Conservation (phyloP, 2,329 filamentous ascomycete species). For the Graphilbum sp. region DNA sequence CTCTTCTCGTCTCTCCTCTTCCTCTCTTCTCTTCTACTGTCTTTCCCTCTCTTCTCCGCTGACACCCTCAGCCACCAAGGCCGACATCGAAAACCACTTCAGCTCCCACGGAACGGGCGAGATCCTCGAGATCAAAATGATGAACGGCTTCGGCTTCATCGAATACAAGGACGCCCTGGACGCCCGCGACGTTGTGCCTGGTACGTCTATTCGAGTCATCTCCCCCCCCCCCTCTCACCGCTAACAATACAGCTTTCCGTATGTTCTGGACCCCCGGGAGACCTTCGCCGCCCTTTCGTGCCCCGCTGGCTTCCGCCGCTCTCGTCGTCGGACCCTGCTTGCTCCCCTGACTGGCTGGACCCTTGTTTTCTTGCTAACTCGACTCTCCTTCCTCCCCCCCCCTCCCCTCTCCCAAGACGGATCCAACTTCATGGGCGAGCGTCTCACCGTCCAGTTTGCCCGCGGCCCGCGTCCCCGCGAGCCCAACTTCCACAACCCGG, state of each 20-base stretch:
- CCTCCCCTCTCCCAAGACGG: constrained; percentile 51
- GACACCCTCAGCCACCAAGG: constrained; percentile 62
- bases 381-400: constrained; percentile 11
- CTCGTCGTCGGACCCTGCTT: not conserved
- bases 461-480: constrained; percentile 48
- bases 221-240: too few relatives aligned
- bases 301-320: not conserved
- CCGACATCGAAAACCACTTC: constrained; percentile 93
- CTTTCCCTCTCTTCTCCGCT: too few relatives aligned
- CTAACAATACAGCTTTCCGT: constrained; percentile 11
- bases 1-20: too few relatives aligned
- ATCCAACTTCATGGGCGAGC: constrained; percentile 94
- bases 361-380: constrained; percentile 7
- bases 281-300: too few relatives aligned
- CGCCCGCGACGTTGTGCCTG: constrained; percentile 93
- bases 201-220: too few relatives aligned
- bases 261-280: constrained; percentile 1
- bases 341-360: not conserved
- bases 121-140: constrained; percentile 97
- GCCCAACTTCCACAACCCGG: constrained; percentile 34
- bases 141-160: constrained; percentile 99
- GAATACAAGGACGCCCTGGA: constrained; percentile 99
- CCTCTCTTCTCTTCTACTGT: too few relatives aligned
- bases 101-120: constrained; percentile 89
- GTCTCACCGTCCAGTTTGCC: constrained; percentile 94